Conservation (phyloP, 1,284 basidiomycete genomes). For the Coniferiporia sulphurascens region DNA sequence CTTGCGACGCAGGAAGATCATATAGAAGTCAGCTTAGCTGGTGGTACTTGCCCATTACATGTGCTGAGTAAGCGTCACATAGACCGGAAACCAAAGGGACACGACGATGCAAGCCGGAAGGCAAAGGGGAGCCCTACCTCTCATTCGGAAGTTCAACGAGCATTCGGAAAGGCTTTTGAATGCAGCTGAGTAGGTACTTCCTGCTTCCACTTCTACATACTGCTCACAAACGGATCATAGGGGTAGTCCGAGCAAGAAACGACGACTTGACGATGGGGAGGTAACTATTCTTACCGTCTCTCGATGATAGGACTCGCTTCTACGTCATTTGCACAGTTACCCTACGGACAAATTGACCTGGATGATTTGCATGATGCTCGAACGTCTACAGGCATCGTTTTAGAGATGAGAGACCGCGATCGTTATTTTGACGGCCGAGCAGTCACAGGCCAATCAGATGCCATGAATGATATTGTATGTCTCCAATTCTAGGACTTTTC, state of each 20-base stretch:
- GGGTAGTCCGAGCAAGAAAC: slow-evolving; percentile 57
- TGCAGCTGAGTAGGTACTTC: slow-evolving; percentile 55
- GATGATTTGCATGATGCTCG: slow-evolving; percentile 79
- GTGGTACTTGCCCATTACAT: background rate
- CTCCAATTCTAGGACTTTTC: background rate
- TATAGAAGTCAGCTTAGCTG: slow-evolving; percentile 54
- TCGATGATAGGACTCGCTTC: background rate
- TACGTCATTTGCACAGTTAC: slow-evolving; percentile 24
- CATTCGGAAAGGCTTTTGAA: slow-evolving; percentile 89
- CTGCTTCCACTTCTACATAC: slow-evolving; percentile 2
- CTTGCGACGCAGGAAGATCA: slow-evolving; percentile 92
- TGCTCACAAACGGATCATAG: slow-evolving; percentile 32
- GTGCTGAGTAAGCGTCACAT: background rate
- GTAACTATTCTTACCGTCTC: slow-evolving; percentile 20
- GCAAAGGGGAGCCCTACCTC: slow-evolving; percentile 80
- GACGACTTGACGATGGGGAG: slow-evolving; percentile 40
- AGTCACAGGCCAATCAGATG: slow-evolving; percentile 32
- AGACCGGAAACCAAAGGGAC: slow-evolving; percentile 87
- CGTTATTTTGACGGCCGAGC: slow-evolving; percentile 67
- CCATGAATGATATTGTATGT: slow-evolving; percentile 27
- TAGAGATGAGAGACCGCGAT: slow-evolving; percentile 80
- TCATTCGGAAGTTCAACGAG: slow-evolving; percentile 97
- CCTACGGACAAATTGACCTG: slow-evolving; percentile 76
- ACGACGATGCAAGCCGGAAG: slow-evolving; percentile 95
- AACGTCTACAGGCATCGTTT: slow-evolving; percentile 59